These are phyloP conservation scores for Apophysomyces trapeziformis DNA, from an alignment of 371 early-diverging fungal species.

Conservation along the genomic window DNA sequence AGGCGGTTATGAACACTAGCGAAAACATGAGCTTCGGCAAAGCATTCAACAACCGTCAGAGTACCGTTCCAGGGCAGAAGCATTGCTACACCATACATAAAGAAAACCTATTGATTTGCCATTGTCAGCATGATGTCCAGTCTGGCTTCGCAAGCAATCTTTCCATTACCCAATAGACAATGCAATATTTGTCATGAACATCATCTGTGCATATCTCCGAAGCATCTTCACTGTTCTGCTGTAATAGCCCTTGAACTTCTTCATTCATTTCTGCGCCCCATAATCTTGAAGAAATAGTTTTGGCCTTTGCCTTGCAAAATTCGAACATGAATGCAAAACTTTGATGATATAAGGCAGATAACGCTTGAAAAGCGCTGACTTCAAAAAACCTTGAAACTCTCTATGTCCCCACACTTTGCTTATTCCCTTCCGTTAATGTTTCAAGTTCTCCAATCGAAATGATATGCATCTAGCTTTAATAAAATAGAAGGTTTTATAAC, in stretches of 20 bases:
- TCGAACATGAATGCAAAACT: not conserved
- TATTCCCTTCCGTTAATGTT: too few species aligned
- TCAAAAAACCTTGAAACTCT: too few species aligned
- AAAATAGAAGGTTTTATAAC: too few species aligned
- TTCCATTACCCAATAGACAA: constrained; percentile 32
- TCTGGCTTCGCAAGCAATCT: not conserved
- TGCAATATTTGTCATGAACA: constrained; percentile 20
- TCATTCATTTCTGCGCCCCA: not conserved
- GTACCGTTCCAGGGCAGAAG: constrained; percentile 84
- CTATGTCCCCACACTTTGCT: too few species aligned
- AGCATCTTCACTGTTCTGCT: not conserved
- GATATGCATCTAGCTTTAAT: too few species aligned
- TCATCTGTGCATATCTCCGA: constrained; percentile 23
- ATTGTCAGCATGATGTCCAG: too few species aligned
- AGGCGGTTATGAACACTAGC: constrained; percentile 77
- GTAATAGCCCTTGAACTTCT: not conserved
- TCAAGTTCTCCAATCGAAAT: too few species aligned
- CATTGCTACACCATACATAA: constrained; percentile 75
- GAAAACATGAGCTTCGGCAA: constrained; percentile 1
- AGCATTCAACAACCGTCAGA: not conserved
- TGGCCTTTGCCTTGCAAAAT: not conserved
- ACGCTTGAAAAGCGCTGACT: too few species aligned
- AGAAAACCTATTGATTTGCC: constrained; percentile 57
- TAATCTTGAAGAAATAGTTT: not conserved
- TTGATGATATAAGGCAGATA: too few species aligned